Base-by-base conservation (phyloP, 768 basidiomycete genomes). In the Leucocoprinus birnbaumii region DNA sequence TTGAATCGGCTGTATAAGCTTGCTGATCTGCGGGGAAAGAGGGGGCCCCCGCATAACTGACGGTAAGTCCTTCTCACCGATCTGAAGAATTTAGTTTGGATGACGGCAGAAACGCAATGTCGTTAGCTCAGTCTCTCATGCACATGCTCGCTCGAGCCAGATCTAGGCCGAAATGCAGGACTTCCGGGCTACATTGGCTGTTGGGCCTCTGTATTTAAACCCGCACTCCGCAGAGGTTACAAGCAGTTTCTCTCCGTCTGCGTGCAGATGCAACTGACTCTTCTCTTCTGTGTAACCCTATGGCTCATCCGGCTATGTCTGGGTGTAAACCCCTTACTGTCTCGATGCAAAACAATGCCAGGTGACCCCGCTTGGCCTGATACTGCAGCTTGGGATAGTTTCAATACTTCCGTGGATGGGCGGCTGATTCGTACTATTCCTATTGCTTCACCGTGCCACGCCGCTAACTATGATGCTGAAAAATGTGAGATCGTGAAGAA, bases 371-470 rank as follows among this genome's bases (percentile, higher is more conserved):
- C 55, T 14, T 61, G 55, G 55, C 60, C 60, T 21, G 24, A 25
- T 16, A 16, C 38, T 0, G 37, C 58, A 3, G 26, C 44, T 7
- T 61, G 60, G 60, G 38, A 38, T 18, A 45, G 27, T 3, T 51
- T 61, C 34, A 61, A 61, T 40, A 24, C 44, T n/a, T 57, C 60
- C 14, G 58, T 61, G 1, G 56, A 56, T 18, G 60, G 60, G 5
- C 53, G 51, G 38, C 40, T 61, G 19, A 55, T 55, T 24, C 53
- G 48, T 21, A 55, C 54, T 18, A 21, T 49, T 21, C 54, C 54
- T 24, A 48, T 55, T 9, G 54, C 54, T 19, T 41, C 54, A 13
- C 16, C 48, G 5, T 55, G 54, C 26, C 54, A 55, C 25, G 38
- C 47, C 16, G 7, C 26, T 3, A 24, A 49, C 41, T 49, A 42